Evolutionary conservation across 2,329 filamentous ascomycete species (phyloP).

Genomic region (Arthrocladium fulminans): DNA sequence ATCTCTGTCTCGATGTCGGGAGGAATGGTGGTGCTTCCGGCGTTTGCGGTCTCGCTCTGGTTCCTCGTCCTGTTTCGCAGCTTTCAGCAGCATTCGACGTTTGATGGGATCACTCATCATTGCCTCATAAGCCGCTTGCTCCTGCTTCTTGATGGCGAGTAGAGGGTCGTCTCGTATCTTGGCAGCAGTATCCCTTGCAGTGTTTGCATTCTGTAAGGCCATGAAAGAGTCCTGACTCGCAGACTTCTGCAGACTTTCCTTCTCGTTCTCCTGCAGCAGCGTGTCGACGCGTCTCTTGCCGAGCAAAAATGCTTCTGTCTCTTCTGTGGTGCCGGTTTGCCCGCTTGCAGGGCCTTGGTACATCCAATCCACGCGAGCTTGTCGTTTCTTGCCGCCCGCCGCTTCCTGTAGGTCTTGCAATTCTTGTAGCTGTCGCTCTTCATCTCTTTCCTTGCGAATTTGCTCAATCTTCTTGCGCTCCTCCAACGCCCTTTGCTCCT

Average conservation of each 20-base stretch:
- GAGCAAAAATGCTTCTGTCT: slow-evolving; percentile 86
- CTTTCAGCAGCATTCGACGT: slow-evolving; percentile 45
- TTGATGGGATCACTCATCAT: slow-evolving; percentile 39
- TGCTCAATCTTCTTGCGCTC: slow-evolving; percentile 92
- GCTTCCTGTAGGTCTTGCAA: slow-evolving; percentile 82
- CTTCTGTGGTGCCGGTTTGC: slow-evolving; percentile 67
- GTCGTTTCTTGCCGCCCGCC: slow-evolving; percentile 69
- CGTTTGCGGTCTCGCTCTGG: slow-evolving; percentile 31
- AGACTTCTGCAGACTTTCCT: slow-evolving; percentile 70
- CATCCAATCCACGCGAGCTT: slow-evolving; percentile 94
- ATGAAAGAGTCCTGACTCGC: slow-evolving; percentile 55
- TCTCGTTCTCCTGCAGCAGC: slow-evolving; percentile 71
- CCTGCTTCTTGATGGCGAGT: slow-evolving; percentile 84
- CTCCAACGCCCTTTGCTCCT: slow-evolving; percentile 84
- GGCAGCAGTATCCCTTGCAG: slow-evolving; percentile 65
- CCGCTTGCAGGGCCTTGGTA: slow-evolving; percentile 78
- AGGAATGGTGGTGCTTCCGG: slow-evolving; percentile 40
- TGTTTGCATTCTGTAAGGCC: slow-evolving; percentile 61
- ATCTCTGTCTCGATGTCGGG: slow-evolving; percentile 13
- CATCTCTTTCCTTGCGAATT: slow-evolving; percentile 83
- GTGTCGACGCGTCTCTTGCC: slow-evolving; percentile 89
- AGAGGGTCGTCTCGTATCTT: slow-evolving; percentile 90
- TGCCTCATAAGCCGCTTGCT: slow-evolving; percentile 66
- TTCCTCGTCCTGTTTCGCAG: slow-evolving; percentile 29
- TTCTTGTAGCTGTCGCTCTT: slow-evolving; percentile 87